Base-by-base conservation (phyloP, 176 grass and related monocot species). In the Ensete ventricosum region DNA sequence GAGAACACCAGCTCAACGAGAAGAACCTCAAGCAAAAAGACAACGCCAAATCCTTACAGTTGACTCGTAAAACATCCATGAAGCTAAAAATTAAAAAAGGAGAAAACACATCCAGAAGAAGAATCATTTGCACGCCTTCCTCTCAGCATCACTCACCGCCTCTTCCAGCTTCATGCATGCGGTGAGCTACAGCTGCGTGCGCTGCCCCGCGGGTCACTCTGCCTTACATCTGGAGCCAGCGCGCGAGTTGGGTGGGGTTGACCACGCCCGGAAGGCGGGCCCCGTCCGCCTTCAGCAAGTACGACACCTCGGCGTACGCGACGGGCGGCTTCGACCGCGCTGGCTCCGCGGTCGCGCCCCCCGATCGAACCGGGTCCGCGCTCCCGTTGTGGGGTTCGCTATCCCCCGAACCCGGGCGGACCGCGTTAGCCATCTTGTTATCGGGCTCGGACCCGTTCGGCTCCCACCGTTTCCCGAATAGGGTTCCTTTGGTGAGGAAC, bases 401-500 rank as follows among this genome's bases (percentile, higher is more conserved):
- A n/a, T 14, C 16, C 2, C 2, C 62, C 3, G 62, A n/a, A 6
- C 9, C 57, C 7, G 63, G 22, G 17, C n/a, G 3, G 21, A 1
- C 23, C 22, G 11, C 23, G 23, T 26, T 4, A 2, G 24, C n/a
- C 0, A 9, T 62, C 0, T 52, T 54, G 16, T 9, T 12, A 8
- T 6, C 53, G 1, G 53, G 23, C 52, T 9, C 72, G 11, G 20
- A n/a, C 5, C 34, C 53, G n/a, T 12, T 19, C 26, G 51, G 11
- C 50, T 54, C 76, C 62, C 52, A 54, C 22, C 50, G 63, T 11
- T 55, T 52, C 76, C 76, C 76, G 43, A 78, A 48, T 14, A 78
- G 76, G 7, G 64, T 78, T 23, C 77, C 77, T 13, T 24, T 58
- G 9, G 77, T 70, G 65, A 79, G 77, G 65, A 69, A 79, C 77